phyloP scores from a whole-genome alignment of 2,329 filamentous ascomycete species.

The Tolypocladium cylindrosporum region DNA sequence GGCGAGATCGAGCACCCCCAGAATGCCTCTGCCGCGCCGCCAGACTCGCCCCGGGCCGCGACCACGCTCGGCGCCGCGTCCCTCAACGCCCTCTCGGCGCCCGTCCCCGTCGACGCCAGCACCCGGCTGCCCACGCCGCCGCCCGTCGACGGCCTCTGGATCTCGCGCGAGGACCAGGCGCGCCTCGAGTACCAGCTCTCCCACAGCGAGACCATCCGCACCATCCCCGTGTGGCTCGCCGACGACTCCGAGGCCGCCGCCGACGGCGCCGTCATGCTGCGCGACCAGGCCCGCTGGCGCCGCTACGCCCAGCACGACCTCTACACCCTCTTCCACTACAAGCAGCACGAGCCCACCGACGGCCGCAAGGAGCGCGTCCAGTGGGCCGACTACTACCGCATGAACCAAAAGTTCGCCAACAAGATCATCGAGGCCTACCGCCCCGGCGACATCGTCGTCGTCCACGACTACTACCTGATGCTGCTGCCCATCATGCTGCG shows the following conservation, averaged over 20 bases:
- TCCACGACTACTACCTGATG: constrained; percentile 92
- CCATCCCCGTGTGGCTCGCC: constrained; percentile 80
- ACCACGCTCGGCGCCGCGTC: constrained; percentile 41
- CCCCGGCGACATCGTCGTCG: constrained; percentile 82
- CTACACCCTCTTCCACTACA: constrained; percentile 92
- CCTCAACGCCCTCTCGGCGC: constrained; percentile 67
- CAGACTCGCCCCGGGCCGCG: constrained; percentile 31
- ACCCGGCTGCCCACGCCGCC: constrained; percentile 46
- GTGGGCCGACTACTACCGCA: constrained; percentile 86
- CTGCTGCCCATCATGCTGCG: constrained; percentile 81
- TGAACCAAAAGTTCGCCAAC: constrained; percentile 89
- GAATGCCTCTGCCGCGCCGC: constrained; percentile 36
- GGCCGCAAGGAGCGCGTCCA: constrained; percentile 70
- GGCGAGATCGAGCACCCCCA: constrained; percentile 61
- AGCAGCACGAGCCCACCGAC: constrained; percentile 83
- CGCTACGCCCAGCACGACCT: constrained; percentile 85
- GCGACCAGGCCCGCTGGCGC: constrained; percentile 79
- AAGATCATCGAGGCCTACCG: constrained; percentile 82
- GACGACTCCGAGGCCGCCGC: constrained; percentile 61
- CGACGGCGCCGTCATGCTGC: constrained; percentile 57
- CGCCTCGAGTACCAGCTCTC: constrained; percentile 66
- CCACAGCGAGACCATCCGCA: constrained; percentile 64
- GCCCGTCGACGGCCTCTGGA: constrained; percentile 57
- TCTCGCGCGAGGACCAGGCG: constrained; percentile 59
- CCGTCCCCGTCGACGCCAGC: constrained; percentile 61